Conservation (phyloP, 2,329 filamentous ascomycete species). For the Venturia asperata region DNA sequence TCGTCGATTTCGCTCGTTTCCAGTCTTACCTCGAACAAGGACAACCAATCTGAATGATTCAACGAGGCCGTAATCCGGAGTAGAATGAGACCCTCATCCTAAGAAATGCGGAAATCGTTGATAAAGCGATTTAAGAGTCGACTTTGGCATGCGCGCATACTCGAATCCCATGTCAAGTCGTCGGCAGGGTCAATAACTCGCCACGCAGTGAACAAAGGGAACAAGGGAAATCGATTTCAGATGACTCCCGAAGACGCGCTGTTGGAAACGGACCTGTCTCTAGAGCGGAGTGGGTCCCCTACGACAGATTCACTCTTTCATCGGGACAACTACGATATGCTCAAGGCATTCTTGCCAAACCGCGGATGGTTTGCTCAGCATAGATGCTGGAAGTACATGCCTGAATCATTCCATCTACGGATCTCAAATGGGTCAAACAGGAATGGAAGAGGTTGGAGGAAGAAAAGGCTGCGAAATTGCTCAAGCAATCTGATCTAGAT, state of each 20-base stretch:
- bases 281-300: conserved; percentile 45
- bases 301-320: conserved; percentile 49
- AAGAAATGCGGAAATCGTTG: conserved; percentile 39
- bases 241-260: conserved; percentile 42
- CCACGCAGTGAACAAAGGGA: conserved; percentile 45
- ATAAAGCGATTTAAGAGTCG: conserved; percentile 43
- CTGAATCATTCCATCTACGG: conserved; percentile 33
- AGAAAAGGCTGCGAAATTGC: neutral
- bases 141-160: conserved; percentile 45
- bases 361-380: conserved; percentile 45
- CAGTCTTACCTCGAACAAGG: conserved; percentile 46
- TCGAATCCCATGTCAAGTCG: conserved; percentile 44
- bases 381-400: conserved; percentile 45
- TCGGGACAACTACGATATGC: conserved; percentile 53
- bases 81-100: conserved; percentile 47
- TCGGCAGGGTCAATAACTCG: conserved; percentile 41
- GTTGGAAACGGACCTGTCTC: conserved; percentile 44
- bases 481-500: neutral
- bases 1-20: conserved; percentile 52
- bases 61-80: conserved; percentile 39
- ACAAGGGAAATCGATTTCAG: conserved; percentile 39
- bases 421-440: conserved; percentile 28
- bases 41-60: conserved; percentile 47
- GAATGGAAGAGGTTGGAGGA: neutral
- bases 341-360: conserved; percentile 52